These are phyloP conservation scores for Colletotrichum costaricense DNA, from an alignment of 2,329 filamentous ascomycete species.

Conservation along the genomic window DNA sequence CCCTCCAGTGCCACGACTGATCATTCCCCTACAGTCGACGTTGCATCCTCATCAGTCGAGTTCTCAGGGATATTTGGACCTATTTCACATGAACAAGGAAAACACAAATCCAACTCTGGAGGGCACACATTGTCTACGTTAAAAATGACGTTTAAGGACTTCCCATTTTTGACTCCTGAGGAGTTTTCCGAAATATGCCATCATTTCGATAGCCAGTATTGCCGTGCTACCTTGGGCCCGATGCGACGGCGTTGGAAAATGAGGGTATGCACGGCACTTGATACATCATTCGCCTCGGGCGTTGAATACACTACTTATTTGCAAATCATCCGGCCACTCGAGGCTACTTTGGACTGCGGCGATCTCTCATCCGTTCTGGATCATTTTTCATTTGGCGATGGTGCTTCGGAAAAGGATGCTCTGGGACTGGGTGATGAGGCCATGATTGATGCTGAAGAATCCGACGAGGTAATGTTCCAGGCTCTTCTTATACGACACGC, in stretches of 20 bases:
- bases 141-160: constrained; percentile 55
- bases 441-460: constrained; percentile 63
- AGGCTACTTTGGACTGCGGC: constrained; percentile 54
- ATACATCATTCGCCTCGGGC: constrained; percentile 53
- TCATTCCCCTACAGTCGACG: not conserved
- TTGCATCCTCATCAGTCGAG: not conserved
- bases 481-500: constrained; percentile 5
- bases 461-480: constrained; percentile 57
- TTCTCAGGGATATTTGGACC: not conserved
- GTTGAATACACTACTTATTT: constrained; percentile 63
- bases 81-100: not conserved
- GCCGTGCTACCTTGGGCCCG: constrained; percentile 66
- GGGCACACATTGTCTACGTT: not conserved
- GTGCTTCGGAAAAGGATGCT: constrained; percentile 21
- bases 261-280: constrained; percentile 62
- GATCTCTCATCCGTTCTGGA: constrained; percentile 60
- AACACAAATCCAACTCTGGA: not conserved
- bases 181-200: constrained; percentile 77
- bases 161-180: constrained; percentile 69
- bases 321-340: constrained; percentile 66
- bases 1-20: not conserved
- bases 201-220: constrained; percentile 68
- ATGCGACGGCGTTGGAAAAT: constrained; percentile 67
- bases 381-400: constrained; percentile 55
- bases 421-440: constrained; percentile 50